Evolutionary conservation across 2,329 filamentous ascomycete species (phyloP).

Genomic region (Pleoardoris graminearum): DNA sequence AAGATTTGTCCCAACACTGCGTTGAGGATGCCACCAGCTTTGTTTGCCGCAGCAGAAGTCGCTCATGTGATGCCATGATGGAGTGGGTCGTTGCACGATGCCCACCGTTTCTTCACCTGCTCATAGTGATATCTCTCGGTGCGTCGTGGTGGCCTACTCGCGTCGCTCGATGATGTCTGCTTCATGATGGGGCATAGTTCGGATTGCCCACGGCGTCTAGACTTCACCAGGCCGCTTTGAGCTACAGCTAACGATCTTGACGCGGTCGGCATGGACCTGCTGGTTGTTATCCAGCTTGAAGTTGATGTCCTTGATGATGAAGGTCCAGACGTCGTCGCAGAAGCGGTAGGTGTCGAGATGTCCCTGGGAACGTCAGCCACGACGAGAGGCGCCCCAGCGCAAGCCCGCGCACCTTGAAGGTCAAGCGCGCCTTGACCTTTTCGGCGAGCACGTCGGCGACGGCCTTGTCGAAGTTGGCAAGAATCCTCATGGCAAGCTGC

Average conservation of each 20-base stretch:
- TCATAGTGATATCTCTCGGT: no score
- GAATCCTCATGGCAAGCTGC: constrained; percentile 97
- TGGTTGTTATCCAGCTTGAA: constrained; percentile 92
- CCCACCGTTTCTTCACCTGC: no score
- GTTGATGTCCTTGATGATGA: constrained; percentile 97
- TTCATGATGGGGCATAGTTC: no score
- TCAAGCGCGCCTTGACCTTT: constrained; percentile 86
- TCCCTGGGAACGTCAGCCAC: constrained; percentile 61
- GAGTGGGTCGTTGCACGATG: no score
- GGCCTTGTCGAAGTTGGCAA: constrained; percentile 91
- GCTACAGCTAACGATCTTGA: constrained; percentile 98
- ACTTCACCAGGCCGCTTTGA: constrained; percentile 74
- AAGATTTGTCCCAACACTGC: no score
- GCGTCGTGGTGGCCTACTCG: background rate
- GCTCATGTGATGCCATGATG: no score
- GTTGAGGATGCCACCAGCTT: no score
- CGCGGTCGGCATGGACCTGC: constrained; percentile 79
- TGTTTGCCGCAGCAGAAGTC: no score
- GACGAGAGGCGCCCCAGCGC: background rate
- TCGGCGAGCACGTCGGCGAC: constrained; percentile 90
- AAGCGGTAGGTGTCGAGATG: constrained; percentile 98
- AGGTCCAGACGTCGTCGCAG: constrained; percentile 99
- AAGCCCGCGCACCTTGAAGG: constrained; percentile 77
- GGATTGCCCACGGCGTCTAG: constrained; percentile 25
- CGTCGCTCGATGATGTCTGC: background rate